These are phyloP conservation scores for Hygrophoropsis aurantiaca DNA, from an alignment of 768 basidiomycete species.

Conservation along the genomic window DNA sequence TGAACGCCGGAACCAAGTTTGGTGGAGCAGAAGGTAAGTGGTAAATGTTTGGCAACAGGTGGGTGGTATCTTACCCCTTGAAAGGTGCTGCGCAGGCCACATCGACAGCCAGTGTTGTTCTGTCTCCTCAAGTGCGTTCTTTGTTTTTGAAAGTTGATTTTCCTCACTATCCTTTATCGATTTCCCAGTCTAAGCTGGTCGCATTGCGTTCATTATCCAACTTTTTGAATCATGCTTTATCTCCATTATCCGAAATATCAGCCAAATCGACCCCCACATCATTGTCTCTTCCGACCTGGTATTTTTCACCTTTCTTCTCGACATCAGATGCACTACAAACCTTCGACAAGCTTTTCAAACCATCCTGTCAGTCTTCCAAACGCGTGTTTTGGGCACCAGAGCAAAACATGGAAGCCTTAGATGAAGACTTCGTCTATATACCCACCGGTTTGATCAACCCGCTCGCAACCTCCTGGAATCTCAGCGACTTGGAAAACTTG, in stretches of 20 bases:
- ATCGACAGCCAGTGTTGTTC: constrained; percentile 61
- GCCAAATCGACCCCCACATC: constrained; percentile 10
- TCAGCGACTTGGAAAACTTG: constrained; percentile 30
- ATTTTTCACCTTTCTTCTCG: constrained; percentile 59
- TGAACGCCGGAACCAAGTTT: constrained; percentile 67
- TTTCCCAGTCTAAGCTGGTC: constrained; percentile 70
- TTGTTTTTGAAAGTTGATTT: background rate
- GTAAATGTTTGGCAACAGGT: background rate
- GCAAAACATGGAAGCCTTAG: constrained; percentile 20
- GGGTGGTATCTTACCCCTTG: background rate
- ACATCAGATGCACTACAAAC: constrained; percentile 48
- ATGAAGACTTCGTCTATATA: constrained; percentile 31
- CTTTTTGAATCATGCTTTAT: constrained; percentile 57
- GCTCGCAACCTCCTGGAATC: constrained; percentile 27
- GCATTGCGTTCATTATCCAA: constrained; percentile 69
- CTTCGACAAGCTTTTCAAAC: constrained; percentile 51
- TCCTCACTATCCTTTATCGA: constrained; percentile 7
- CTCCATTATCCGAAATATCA: constrained; percentile 17
- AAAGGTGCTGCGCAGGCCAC: constrained; percentile 42
- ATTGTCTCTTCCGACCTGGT: constrained; percentile 54
- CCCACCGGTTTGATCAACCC: constrained; percentile 12
- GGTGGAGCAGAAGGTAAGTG: constrained; percentile 53
- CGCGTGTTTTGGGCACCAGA: constrained; percentile 25
- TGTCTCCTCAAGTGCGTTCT: constrained; percentile 59
- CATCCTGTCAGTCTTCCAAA: constrained; percentile 10